Percentiles rank a stretch among this genome's conserved stretches.
Evolutionary conservation across 2,329 filamentous ascomycete species (phyloP).

Genomic region (Orbilia ellipsospora): DNA sequence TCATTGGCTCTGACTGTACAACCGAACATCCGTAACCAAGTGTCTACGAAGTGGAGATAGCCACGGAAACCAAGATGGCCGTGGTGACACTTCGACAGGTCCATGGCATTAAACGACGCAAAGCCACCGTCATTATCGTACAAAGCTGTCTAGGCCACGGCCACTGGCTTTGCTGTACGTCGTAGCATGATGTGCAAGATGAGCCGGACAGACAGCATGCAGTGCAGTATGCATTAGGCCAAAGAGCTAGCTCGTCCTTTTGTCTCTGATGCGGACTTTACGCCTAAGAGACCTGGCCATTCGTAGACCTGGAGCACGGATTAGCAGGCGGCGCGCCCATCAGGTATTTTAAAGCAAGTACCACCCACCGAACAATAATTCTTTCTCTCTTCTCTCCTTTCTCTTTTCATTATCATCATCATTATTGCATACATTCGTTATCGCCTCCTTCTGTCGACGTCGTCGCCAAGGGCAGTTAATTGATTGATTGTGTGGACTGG

Average conservation of each 20-base stretch:
- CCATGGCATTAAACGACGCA: slow-evolving; percentile 28
- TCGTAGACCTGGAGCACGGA: slow-evolving; percentile 27
- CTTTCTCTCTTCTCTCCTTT: slow-evolving; percentile 10
- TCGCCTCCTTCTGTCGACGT: slow-evolving; percentile 19
- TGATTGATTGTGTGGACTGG: slow-evolving; percentile 9
- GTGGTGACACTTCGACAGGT: slow-evolving; percentile 4
- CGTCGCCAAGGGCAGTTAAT: slow-evolving; percentile 12
- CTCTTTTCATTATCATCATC: background rate
- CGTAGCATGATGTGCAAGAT: slow-evolving; percentile 41
- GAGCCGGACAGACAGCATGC: slow-evolving; percentile 25
- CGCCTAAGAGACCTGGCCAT: slow-evolving; percentile 21
- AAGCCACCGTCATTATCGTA: slow-evolving; percentile 52
- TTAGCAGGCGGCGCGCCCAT: slow-evolving; percentile 11
- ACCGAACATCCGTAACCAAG: slow-evolving; percentile 22
- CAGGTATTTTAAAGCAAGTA: slow-evolving; percentile 33
- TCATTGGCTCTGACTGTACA: slow-evolving; percentile 16
- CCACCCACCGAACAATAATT: slow-evolving; percentile 22
- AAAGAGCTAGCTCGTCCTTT: background rate
- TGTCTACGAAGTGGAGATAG: slow-evolving; percentile 28
- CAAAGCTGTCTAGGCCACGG: slow-evolving; percentile 28
- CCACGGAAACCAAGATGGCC: slow-evolving; percentile 4
- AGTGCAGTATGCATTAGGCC: background rate
- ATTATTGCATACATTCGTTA: slow-evolving; percentile 26
- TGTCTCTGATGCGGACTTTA: slow-evolving; percentile 17
- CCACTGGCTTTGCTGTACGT: background rate